These are phyloP conservation scores for Kondoa malvinella DNA, from an alignment of 768 basidiomycete species.

Conservation along the genomic window DNA sequence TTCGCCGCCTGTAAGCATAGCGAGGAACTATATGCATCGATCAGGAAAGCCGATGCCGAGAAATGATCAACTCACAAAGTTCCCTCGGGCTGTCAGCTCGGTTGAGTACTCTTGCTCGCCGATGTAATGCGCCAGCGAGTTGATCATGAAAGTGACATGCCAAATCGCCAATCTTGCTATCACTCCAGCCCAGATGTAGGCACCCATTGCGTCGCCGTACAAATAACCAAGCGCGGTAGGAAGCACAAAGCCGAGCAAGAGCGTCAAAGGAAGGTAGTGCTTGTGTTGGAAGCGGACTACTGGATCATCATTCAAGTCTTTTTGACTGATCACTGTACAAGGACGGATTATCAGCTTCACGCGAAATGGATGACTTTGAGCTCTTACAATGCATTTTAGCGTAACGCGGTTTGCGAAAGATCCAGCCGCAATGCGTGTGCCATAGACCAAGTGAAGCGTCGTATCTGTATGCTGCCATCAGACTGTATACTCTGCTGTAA, in stretches of 20 bases:
- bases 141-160: conserved; percentile 56
- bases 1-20: conserved; percentile 55
- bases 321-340: not conserved
- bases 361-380: not conserved
- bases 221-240: conserved; percentile 43
- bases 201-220: conserved; percentile 51
- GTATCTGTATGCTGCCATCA: conserved; percentile 37
- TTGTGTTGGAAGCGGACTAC: conserved; percentile 57
- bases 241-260: conserved; percentile 44
- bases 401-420: conserved; percentile 59
- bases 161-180: conserved; percentile 52
- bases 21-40: conserved; percentile 39
- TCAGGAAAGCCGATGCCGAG: too few relatives aligned
- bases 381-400: conserved; percentile 36
- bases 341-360: not conserved
- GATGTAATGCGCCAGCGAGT: conserved; percentile 70
- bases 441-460: conserved; percentile 55
- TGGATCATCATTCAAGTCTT: conserved; percentile 23
- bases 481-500: not conserved
- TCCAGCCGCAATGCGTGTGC: conserved; percentile 72
- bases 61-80: conserved; percentile 39
- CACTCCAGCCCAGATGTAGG: conserved; percentile 55
- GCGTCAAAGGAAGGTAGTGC: conserved; percentile 48
- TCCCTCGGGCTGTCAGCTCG: conserved; percentile 60
- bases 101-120: conserved; percentile 65